Evolutionary conservation across 2,329 filamentous ascomycete genomes (phyloP), one percentile per base, ranked within the genome.

Genomic region (Microdochium paspali): DNA sequence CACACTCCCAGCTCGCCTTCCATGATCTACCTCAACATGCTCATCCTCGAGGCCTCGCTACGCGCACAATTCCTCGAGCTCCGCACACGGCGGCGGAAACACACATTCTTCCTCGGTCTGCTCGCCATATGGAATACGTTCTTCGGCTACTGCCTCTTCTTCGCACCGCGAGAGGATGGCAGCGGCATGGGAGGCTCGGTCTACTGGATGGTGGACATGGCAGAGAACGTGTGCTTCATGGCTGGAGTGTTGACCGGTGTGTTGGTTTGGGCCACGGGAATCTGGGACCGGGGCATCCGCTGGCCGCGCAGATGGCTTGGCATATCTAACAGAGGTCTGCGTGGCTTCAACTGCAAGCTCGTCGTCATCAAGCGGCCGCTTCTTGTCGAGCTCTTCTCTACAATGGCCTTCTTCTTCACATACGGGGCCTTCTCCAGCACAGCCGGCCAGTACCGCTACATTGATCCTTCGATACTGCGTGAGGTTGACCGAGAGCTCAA

Each of bases 1-100:
- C 82, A 84, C 51, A 81, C 91, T 15, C 90, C 90, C n/a, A 91
- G 87, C 61, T 89, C 88, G 15, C 90, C 90, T 43, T 88, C 89
- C 47, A 93, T 95, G 73, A 96, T 98, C 61, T 98, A 98, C 70
- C 82, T 98, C 59, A 98, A 98, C 67, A 84, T 98, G 23, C 79
- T 98, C 50, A 94, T 98, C 58, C 87, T 98, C 66, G 93, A 98
- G 66, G 90, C 89, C 44, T 95, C 90, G 4, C 74, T 98, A 30
- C 88, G 93, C 54, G 84, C 89, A 23, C 93, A 98, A 60, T 97
- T 94, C 67, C 82, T 98, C 48, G 87, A 90, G 52, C 77, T 97
- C 42, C 87, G 91, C 50, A 87, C 90, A 44, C 84, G 93, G 39
- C 80, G 90, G 44, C 84, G 93, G 15, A 88, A 96, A 58, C 91